Conservation (phyloP, 192 early-diverging fungal species). For the Coemansia sp. region DNA sequence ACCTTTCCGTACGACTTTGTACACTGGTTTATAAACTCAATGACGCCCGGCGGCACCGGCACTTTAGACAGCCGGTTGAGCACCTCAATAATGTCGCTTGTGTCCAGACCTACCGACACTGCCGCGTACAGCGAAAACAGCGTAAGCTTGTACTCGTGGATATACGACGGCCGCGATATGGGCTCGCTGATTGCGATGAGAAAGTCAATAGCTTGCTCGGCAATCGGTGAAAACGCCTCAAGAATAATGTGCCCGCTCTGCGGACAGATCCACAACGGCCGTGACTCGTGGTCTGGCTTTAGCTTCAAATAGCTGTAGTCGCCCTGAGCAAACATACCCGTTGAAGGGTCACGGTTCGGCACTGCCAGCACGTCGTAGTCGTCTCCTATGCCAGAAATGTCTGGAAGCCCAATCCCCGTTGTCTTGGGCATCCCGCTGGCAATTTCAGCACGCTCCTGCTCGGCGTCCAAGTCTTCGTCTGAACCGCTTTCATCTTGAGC, state of each 20-base stretch:
- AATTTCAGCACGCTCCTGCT: slow-evolving; percentile 26
- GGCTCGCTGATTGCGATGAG: slow-evolving; percentile 93
- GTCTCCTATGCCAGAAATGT: slow-evolving; percentile 4
- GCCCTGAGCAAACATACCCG: neutral
- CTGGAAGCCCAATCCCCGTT: slow-evolving; percentile 17
- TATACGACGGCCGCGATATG: slow-evolving; percentile 64
- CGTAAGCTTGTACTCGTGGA: slow-evolving; percentile 85
- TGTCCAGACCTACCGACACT: slow-evolving; percentile 91
- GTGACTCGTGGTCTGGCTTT: neutral
- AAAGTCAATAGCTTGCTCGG: slow-evolving; percentile 92
- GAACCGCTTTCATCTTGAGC: slow-evolving; percentile 1
- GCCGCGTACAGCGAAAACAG: slow-evolving; percentile 94
- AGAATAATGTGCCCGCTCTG: slow-evolving; percentile 80
- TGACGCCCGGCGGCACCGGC: slow-evolving; percentile 71
- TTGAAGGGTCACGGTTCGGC: neutral
- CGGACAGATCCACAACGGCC: slow-evolving; percentile 87
- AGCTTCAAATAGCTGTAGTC: slow-evolving; percentile 1
- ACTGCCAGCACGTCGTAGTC: neutral
- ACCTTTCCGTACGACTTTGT: slow-evolving; percentile 94
- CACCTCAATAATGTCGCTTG: slow-evolving; percentile 84
- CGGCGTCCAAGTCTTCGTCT: slow-evolving; percentile 7
- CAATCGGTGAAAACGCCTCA: slow-evolving; percentile 94
- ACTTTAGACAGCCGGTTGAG: slow-evolving; percentile 85
- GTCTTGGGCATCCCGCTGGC: slow-evolving; percentile 35
- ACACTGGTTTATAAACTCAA: slow-evolving; percentile 73